Evolutionary conservation across 2,329 filamentous ascomycete genomes (phyloP).

Genomic region (Calonectria honghensis): DNA sequence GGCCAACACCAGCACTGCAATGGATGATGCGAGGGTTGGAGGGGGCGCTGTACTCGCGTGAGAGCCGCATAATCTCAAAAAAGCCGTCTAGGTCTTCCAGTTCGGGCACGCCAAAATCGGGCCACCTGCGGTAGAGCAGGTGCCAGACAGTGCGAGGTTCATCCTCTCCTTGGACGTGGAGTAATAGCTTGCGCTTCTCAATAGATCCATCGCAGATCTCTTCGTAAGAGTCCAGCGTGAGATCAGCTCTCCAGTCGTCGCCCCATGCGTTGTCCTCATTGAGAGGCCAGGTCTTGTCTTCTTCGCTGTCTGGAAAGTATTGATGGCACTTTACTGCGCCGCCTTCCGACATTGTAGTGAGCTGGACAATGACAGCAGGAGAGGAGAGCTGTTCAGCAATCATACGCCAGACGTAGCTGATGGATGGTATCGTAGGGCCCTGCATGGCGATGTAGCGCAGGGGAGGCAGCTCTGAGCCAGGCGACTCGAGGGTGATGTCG

Average conservation of each 20-base stretch:
- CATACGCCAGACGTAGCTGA: slow-evolving; percentile 96
- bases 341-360: slow-evolving; percentile 90
- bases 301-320: slow-evolving; percentile 83
- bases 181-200: slow-evolving; percentile 83
- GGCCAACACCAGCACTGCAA: slow-evolving; percentile 93
- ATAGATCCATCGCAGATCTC: slow-evolving; percentile 73
- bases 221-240: slow-evolving; percentile 80
- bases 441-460: slow-evolving; percentile 92
- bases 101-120: slow-evolving; percentile 89
- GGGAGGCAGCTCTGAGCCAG: slow-evolving; percentile 61
- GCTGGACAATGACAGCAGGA: slow-evolving; percentile 91
- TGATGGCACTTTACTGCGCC: slow-evolving; percentile 89
- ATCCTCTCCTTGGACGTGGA: slow-evolving; percentile 69
- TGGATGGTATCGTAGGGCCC: slow-evolving; percentile 86
- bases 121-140: slow-evolving; percentile 90
- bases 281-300: slow-evolving; percentile 72
- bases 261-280: slow-evolving; percentile 79
- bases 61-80: slow-evolving; percentile 81
- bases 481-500: slow-evolving; percentile 75
- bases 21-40: slow-evolving; percentile 84
- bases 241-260: slow-evolving; percentile 80
- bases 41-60: slow-evolving; percentile 73
- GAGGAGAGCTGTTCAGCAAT: slow-evolving; percentile 84
- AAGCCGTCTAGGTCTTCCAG: slow-evolving; percentile 80
- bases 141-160: slow-evolving; percentile 83